Evolutionary conservation across 345 rosid genomes (phyloP), one percentile per base, ranked within the genome.

Genomic region (Eucalyptus albens): DNA sequence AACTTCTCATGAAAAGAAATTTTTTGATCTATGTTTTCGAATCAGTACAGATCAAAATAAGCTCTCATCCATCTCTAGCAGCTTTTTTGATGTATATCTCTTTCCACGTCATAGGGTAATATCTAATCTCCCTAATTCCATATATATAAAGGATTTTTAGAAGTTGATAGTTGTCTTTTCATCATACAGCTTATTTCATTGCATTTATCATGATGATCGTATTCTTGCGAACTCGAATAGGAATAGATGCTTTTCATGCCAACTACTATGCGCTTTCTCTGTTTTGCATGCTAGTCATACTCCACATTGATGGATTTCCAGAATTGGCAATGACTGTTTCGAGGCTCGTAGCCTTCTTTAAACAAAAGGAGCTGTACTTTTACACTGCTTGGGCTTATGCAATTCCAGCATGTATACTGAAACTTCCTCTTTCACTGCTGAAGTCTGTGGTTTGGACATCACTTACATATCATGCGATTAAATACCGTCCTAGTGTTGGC

Each of bases 351-450:
- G 92, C 94, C 59, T 96, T 96, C 92, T 92, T 92, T 86, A 95
- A 96, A 69, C 98, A 95, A 88, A 94, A 91, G 67, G 95, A 92
- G 88, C 85, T 94, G 51, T 87, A 88, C 87, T 94, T 94, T 90
- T 94, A 94, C 90, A 95, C 95, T 29, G 95, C 96, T 44, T 94
- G 96, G 96, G 98, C 95, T 51, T 96, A 93, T 88, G 94, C 93
- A 42, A 88, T 96, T 86, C 96, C 96, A 16, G 91, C 95, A 59
- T 81, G 93, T 33, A 56, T 24, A 56, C 62, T 56, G 13, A 56
- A 56, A 56, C 62, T 56, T 56, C 62, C 62, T 10, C 29, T 56
- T 56, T 56, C 62, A 56, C 62, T 56, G 62, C 62, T 56, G 62
- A 56, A 56, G 13, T 56, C 62, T 56, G 62, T 56, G 62, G 29